Evolutionary conservation across 441 rosid species (phyloP).

Genomic region (Erodium chrysanthum): DNA sequence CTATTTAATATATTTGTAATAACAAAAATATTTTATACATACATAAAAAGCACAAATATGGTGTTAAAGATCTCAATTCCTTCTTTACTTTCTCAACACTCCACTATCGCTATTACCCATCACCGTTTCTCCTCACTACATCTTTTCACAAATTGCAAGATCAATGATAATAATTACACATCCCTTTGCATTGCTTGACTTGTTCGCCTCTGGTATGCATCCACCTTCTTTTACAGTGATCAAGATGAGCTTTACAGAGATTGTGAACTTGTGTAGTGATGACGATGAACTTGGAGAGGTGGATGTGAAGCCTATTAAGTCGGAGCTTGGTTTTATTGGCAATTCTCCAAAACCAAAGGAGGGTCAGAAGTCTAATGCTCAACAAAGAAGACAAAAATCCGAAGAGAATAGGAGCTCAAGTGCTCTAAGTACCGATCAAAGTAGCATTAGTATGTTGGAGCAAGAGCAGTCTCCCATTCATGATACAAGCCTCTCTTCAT

Average conservation of each 20-base stretch:
- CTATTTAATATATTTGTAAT: background rate
- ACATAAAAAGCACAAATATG: background rate
- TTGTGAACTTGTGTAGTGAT: constrained; percentile 14
- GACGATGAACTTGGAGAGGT: constrained; percentile 25
- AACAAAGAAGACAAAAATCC: constrained; percentile 31
- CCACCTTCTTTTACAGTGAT: constrained; percentile 11
- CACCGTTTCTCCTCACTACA: background rate
- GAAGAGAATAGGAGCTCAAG: constrained; percentile 26
- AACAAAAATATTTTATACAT: background rate
- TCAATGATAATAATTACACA: background rate
- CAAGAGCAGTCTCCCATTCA: constrained; percentile 63
- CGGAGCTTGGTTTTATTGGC: constrained; percentile 32
- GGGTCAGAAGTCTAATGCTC: constrained; percentile 22
- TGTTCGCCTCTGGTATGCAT: constrained; percentile 9
- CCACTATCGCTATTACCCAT: background rate
- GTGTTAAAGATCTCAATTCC: background rate
- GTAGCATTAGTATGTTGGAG: constrained; percentile 55
- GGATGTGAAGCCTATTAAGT: constrained; percentile 36
- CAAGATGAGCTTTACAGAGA: constrained; percentile 25
- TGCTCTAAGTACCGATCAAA: constrained; percentile 34
- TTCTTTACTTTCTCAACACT: background rate
- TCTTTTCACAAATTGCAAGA: background rate
- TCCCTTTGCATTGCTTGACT: constrained; percentile 1
- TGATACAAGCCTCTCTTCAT: constrained; percentile 54
- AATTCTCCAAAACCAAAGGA: constrained; percentile 16